These are phyloP conservation scores for Tulasnella sp. DNA, from an alignment of 768 basidiomycete genomes.

Conservation along the genomic window DNA sequence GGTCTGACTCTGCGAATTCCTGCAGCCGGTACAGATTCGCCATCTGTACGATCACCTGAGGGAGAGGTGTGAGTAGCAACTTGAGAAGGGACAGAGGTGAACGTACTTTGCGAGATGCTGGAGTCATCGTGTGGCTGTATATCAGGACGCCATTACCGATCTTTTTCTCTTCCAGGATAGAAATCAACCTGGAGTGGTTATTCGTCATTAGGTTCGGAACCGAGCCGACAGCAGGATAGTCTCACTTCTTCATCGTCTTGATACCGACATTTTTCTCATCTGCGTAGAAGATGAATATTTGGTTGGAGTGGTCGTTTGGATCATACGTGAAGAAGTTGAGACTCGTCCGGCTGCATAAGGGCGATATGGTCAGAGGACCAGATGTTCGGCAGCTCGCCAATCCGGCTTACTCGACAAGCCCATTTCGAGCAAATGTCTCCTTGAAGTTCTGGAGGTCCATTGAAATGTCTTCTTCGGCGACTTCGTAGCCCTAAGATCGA, in stretches of 20 bases:
- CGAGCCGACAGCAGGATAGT: constrained; percentile 18
- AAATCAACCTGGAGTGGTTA: constrained; percentile 55
- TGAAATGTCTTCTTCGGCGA: constrained; percentile 88
- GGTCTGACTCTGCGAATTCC: constrained; percentile 92
- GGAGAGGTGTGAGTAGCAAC: not conserved
- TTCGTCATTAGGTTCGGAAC: not conserved
- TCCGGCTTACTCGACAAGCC: constrained; percentile 72
- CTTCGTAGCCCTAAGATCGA: constrained; percentile 71
- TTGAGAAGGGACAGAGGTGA: not conserved
- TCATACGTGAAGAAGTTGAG: constrained; percentile 79
- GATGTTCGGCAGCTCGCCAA: not conserved
- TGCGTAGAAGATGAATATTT: constrained; percentile 93
- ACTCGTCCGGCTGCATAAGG: constrained; percentile 59
- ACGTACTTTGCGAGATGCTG: constrained; percentile 83
- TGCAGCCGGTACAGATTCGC: constrained; percentile 78
- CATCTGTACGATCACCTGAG: constrained; percentile 87
- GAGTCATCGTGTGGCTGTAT: constrained; percentile 93
- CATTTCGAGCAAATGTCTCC: constrained; percentile 59
- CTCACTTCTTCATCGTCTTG: constrained; percentile 95
- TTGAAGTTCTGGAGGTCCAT: constrained; percentile 80
- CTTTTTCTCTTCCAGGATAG: constrained; percentile 83
- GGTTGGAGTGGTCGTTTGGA: constrained; percentile 54
- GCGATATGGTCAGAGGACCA: not conserved
- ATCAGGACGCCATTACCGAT: constrained; percentile 91
- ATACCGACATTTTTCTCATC: constrained; percentile 93